phyloP scores from a whole-genome alignment of 805 yeast species.

The Deakozyma indianensis region DNA sequence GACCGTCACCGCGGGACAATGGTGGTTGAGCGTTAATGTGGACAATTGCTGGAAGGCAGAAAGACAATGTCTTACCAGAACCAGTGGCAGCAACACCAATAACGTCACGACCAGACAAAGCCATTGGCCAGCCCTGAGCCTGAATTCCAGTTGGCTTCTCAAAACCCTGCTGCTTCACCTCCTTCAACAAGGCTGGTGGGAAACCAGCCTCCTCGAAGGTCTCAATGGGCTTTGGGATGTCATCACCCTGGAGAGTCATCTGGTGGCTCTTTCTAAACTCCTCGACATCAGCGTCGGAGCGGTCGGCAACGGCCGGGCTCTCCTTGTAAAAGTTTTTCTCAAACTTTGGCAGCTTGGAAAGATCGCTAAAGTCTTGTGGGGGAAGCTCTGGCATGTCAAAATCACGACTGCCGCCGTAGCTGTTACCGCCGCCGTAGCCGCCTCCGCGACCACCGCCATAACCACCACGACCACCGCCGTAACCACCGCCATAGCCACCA shows the following conservation, averaged over 20 bases:
- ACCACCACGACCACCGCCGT: conserved; percentile 28
- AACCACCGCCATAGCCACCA: conserved; percentile 33
- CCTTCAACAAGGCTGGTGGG: conserved; percentile 83
- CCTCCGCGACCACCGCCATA: conserved; percentile 28
- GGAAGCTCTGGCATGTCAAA: conserved; percentile 14
- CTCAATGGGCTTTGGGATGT: conserved; percentile 90
- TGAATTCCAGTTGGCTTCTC: conserved; percentile 91
- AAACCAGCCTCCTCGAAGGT: conserved; percentile 94
- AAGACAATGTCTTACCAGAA: conserved; percentile 95
- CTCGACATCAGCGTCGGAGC: conserved; percentile 59
- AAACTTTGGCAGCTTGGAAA: conserved; percentile 64
- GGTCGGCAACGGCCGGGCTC: conserved; percentile 59
- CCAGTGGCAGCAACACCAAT: conserved; percentile 99
- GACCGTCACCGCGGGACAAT: conserved; percentile 90
- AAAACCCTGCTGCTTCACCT: conserved; percentile 86
- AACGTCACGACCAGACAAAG: conserved; percentile 95
- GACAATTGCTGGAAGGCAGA: conserved; percentile 92
- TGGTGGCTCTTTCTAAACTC: conserved; percentile 70
- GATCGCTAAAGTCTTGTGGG: conserved; percentile 34
- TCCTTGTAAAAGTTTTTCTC: conserved; percentile 92
- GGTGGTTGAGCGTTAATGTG: conserved; percentile 98
- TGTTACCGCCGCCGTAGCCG: conserved; percentile 21
- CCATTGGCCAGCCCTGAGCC: conserved; percentile 99
- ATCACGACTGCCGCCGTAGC: conserved; percentile 20
- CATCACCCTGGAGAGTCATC: conserved; percentile 71